Percentiles rank a stretch among this genome's conserved stretches.
These are phyloP conservation scores for Silene noctiflora DNA, from an alignment of 179 eudicot species.

Conservation along the genomic window DNA sequence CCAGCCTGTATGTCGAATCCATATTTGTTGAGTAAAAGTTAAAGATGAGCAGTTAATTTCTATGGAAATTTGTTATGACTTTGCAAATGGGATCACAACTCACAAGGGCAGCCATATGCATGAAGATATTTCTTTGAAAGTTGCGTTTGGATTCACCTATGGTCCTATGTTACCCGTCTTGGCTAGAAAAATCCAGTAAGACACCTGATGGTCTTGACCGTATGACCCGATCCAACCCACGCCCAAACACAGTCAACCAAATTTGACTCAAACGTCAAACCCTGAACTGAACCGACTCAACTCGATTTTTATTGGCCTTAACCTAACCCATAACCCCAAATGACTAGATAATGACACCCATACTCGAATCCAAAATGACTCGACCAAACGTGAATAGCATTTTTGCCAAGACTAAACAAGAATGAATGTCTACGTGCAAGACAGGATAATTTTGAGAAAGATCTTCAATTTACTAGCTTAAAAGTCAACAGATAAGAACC, in stretches of 20 bases:
- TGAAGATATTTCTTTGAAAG: not conserved
- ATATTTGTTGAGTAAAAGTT: not conserved
- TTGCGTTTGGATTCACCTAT: not conserved
- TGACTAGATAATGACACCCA: not conserved
- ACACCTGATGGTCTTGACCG: not conserved
- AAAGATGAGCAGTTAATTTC: not conserved
- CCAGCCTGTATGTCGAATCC: slow-evolving; percentile 64
- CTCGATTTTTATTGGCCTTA: not conserved
- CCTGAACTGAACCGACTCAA: not conserved
- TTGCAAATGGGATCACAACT: not conserved
- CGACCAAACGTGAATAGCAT: not conserved
- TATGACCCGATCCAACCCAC: not conserved
- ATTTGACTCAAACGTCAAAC: not conserved
- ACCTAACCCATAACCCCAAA: not conserved
- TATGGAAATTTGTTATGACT: not conserved
- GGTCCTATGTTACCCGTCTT: not conserved
- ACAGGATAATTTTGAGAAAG: not conserved
- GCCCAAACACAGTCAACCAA: not conserved
- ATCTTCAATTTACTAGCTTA: not conserved
- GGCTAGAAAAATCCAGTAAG: not conserved
- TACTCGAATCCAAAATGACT: not conserved
- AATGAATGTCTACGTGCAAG: not conserved
- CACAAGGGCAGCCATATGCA: not conserved
- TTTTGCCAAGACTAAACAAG: not conserved
- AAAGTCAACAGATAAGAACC: not conserved